Base-by-base conservation (phyloP, 176 grass and related monocot species). In the Stipa capillata region DNA sequence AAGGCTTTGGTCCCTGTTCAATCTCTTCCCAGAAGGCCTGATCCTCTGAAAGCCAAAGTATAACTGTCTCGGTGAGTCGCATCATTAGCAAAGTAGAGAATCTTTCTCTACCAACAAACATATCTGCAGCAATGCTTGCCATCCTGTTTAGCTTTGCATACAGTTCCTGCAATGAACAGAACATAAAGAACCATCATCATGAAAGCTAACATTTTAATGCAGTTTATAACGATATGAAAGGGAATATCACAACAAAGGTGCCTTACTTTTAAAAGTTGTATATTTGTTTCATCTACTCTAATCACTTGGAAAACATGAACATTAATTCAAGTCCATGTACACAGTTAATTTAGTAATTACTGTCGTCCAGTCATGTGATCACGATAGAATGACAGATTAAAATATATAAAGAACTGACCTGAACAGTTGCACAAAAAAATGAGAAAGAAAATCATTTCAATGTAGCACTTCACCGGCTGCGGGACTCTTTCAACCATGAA, bases 11-110 rank as follows among this genome's bases (percentile, higher is more conserved):
- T 58, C 88, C 90, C 34, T 90, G 82, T 85, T 97, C 90, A 75
- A 97, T 86, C 41, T 93, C 90, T 88, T 97, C 93, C 93, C 93
- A 97, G 39, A 97, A 97, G 80, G 85, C 87, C 53, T 93, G 90
- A 83, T 97, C 93, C 66, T 88, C 90, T 71, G 87, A 88, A 42
- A 97, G 90, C 83, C 90, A 97, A 56, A 97, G 74, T 86, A 97
- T 85, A 62, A 97, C 93, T 16, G 93, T 89, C 52, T 97, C 90
- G 52, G 91, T 92, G 35, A 97, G 90, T 47, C 91, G 89, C 93
- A 97, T 92, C 89, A 95, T 86, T 80, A 95, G 62, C 78, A 95
- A 77, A 35, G 93, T 92, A 54, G 84, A 77, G 54, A 95, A 95
- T 80, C 89, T 95, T 82, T 95, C 90, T 74, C 93, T 88, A 61